Conservation (phyloP, 805 yeast genomes). For the Candida anglica region DNA sequence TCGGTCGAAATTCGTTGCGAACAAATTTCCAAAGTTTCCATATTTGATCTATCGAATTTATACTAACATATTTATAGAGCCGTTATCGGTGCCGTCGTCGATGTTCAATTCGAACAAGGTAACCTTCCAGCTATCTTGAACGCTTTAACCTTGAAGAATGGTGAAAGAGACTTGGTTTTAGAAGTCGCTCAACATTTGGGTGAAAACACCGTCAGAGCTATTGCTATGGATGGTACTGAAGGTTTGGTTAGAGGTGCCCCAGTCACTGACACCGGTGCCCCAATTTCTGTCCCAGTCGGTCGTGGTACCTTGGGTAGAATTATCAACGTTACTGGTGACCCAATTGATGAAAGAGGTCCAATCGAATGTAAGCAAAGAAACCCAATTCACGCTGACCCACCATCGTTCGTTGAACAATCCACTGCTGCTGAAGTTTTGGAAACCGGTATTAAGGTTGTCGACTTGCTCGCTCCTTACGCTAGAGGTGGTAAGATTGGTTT, state of each 20-base stretch:
- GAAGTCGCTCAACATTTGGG: slow-evolving; percentile 99
- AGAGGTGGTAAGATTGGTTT: slow-evolving; percentile 99
- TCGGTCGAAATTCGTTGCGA: not conserved
- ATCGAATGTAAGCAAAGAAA: slow-evolving; percentile 86
- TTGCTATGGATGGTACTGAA: slow-evolving; percentile 99
- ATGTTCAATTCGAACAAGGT: slow-evolving; percentile 97
- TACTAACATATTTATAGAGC: slow-evolving; percentile 58
- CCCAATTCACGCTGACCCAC: slow-evolving; percentile 99
- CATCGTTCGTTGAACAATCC: slow-evolving; percentile 93
- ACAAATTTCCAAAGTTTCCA: not conserved
- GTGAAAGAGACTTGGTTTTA: slow-evolving; percentile 77
- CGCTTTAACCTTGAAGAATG: slow-evolving; percentile 86
- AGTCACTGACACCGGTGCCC: slow-evolving; percentile 94
- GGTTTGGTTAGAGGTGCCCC: slow-evolving; percentile 97
- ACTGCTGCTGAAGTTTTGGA: slow-evolving; percentile 97
- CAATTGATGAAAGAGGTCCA: slow-evolving; percentile 99
- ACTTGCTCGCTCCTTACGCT: slow-evolving; percentile 98
- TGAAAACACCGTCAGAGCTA: slow-evolving; percentile 99
- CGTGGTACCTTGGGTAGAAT: slow-evolving; percentile 99
- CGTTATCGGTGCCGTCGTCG: slow-evolving; percentile 98
- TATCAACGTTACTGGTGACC: slow-evolving; percentile 97
- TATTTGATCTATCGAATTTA: no score
- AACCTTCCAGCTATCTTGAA: slow-evolving; percentile 95
- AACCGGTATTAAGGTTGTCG: slow-evolving; percentile 99
- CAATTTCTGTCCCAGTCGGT: slow-evolving; percentile 99